Percentiles rank a stretch among this genome's conserved stretches.
Conservation (phyloP, 768 basidiomycete species). For the Psilocybe azurescens region DNA sequence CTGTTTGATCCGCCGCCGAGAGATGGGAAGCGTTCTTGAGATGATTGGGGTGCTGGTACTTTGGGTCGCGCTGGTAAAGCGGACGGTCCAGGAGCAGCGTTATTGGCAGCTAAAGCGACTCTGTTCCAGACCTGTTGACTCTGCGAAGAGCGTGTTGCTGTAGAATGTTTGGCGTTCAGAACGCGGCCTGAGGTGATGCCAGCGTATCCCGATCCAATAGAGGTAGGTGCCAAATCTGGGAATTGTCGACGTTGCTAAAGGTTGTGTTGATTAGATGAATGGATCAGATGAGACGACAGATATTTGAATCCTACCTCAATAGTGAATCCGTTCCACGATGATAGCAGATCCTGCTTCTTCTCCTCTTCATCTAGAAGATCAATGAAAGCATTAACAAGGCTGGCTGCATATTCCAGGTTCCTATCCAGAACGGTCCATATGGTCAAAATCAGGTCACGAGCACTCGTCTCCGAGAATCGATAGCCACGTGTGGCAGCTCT, state of each 20-base stretch:
- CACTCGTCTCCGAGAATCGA: constrained; percentile 74
- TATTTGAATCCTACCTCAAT: constrained; percentile 62
- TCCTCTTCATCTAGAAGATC: constrained; percentile 85
- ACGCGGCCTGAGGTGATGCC: constrained; percentile 84
- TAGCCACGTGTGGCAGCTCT: constrained; percentile 83
- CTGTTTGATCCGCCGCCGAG: constrained; percentile 28
- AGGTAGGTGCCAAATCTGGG: constrained; percentile 71
- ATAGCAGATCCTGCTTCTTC: constrained; percentile 76
- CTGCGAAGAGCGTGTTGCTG: constrained; percentile 59
- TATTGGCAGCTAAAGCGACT: constrained; percentile 80
- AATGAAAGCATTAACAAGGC: constrained; percentile 73
- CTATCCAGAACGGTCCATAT: constrained; percentile 71
- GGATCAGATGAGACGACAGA: neutral
- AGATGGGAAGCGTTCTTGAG: constrained; percentile 39
- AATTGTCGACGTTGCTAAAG: constrained; percentile 83
- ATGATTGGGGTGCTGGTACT: constrained; percentile 22
- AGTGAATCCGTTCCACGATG: constrained; percentile 84
- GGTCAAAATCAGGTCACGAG: constrained; percentile 86
- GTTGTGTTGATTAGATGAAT: neutral
- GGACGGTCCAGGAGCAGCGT: constrained; percentile 38
- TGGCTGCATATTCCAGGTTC: constrained; percentile 72
- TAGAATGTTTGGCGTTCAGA: constrained; percentile 82
- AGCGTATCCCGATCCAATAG: constrained; percentile 71
- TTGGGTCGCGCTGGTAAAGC: constrained; percentile 14
- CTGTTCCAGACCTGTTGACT: constrained; percentile 84